phyloP scores from a whole-genome alignment of 805 yeast species.

The Komagataella ulmi region DNA sequence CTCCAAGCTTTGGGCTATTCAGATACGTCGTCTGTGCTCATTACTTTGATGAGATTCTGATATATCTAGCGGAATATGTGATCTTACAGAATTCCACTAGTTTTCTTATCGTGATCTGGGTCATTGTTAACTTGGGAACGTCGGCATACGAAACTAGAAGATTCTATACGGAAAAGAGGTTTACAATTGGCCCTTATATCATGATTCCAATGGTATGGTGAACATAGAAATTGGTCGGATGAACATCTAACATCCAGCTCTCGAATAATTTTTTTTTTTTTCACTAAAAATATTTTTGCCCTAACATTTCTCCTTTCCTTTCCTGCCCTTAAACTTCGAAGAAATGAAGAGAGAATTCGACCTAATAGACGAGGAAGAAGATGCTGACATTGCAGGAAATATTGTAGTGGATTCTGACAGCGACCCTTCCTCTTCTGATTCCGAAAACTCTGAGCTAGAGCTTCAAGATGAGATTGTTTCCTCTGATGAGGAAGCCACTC shows the following conservation, averaged over 20 bases:
- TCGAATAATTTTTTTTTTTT: background rate
- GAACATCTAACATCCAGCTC: background rate
- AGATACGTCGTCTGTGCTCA: slow-evolving; percentile 47
- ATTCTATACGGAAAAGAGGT: slow-evolving; percentile 24
- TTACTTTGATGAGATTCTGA: slow-evolving; percentile 49
- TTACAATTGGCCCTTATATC: background rate
- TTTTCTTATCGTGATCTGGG: slow-evolving; percentile 20
- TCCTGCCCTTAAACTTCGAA: background rate
- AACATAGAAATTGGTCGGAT: background rate
- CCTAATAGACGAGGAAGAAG: slow-evolving; percentile 29
- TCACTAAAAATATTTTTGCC: background rate
- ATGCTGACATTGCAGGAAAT: slow-evolving; percentile 48
- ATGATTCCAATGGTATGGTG: background rate
- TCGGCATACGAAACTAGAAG: slow-evolving; percentile 40
- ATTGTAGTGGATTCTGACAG: slow-evolving; percentile 27
- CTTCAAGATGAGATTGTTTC: slow-evolving; percentile 40
- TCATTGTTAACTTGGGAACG: slow-evolving; percentile 32
- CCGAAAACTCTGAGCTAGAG: slow-evolving; percentile 19
- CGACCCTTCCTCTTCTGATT: slow-evolving; percentile 10
- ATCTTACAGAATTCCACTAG: slow-evolving; percentile 8
- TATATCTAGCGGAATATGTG: slow-evolving; percentile 26
- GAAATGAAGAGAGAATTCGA: background rate
- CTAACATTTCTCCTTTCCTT: background rate
- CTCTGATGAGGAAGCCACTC: slow-evolving; percentile 34
- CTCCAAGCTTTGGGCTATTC: slow-evolving; percentile 41